phyloP scores from a whole-genome alignment of 441 rosid genomes.

The Brassica balearica region DNA sequence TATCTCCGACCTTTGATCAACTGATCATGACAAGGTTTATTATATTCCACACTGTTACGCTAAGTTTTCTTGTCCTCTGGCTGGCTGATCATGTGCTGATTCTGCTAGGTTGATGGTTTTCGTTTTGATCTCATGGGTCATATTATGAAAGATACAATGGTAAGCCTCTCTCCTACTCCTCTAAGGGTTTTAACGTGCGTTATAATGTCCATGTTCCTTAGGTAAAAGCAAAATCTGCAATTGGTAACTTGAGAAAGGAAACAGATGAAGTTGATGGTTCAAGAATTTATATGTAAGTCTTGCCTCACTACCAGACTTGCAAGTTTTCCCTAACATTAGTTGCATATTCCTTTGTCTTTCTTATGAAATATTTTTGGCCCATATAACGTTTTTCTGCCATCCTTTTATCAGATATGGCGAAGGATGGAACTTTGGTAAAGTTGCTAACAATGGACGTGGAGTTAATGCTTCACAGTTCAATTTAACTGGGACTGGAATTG shows the following conservation, averaged over 20 bases:
- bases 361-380: slow-evolving; percentile 8
- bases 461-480: slow-evolving; percentile 89
- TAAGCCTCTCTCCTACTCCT: slow-evolving; percentile 46
- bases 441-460: slow-evolving; percentile 94
- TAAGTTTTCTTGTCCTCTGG: slow-evolving; percentile 7
- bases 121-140: slow-evolving; percentile 99
- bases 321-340: background rate
- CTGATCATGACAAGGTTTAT: too few species aligned
- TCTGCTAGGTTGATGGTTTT: slow-evolving; percentile 90
- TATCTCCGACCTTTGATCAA: too few species aligned
- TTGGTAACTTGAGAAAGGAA: slow-evolving; percentile 65
- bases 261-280: slow-evolving; percentile 90
- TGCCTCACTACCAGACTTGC: slow-evolving; percentile 19
- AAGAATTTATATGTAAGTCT: slow-evolving; percentile 77
- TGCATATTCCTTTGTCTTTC: background rate
- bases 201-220: slow-evolving; percentile 42
- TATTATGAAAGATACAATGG: slow-evolving; percentile 91
- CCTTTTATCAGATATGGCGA: slow-evolving; percentile 80
- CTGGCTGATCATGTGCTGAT: slow-evolving; percentile 14
- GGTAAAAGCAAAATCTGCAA: slow-evolving; percentile 82
- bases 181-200: slow-evolving; percentile 10
- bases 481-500: slow-evolving; percentile 85
- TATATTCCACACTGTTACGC: too few species aligned
- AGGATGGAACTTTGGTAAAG: slow-evolving; percentile 99
- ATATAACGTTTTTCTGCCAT: slow-evolving; percentile 13